Conservation (phyloP, 495 filamentous ascomycete genomes). For the Hapsidospora chrysogenum region DNA sequence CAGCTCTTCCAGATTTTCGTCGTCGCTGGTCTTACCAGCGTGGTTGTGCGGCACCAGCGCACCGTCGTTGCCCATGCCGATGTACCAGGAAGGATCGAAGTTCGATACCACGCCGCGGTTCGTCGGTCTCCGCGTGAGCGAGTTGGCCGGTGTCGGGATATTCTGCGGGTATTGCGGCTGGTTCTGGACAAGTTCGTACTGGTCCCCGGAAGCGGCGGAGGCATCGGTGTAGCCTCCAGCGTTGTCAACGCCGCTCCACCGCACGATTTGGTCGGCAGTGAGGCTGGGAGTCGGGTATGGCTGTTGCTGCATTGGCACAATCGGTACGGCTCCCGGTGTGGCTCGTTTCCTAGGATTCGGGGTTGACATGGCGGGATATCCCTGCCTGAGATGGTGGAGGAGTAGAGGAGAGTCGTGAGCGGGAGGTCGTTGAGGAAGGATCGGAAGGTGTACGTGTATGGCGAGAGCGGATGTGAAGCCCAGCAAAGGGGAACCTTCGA, state of each 20-base stretch:
- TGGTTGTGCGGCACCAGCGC: constrained; percentile 16
- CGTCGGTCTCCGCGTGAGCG: constrained; percentile 45
- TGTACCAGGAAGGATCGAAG: constrained; percentile 25
- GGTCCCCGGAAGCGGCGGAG: constrained; percentile 13
- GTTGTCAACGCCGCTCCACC: constrained; percentile 18
- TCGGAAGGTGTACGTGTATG: too few relatives aligned
- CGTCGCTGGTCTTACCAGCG: constrained; percentile 29
- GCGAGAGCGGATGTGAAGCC: too few relatives aligned
- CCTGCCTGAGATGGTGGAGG: too few relatives aligned
- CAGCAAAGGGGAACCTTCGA: too few relatives aligned
- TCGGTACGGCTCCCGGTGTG: constrained; percentile 51
- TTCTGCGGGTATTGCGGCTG: constrained; percentile 22
- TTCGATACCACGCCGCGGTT: constrained; percentile 43
- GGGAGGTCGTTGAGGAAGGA: too few relatives aligned
- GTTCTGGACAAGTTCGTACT: constrained; percentile 26
- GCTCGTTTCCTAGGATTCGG: constrained; percentile 53
- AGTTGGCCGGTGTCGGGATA: constrained; percentile 34
- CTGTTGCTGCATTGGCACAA: constrained; percentile 32
- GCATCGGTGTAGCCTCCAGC: constrained; percentile 17
- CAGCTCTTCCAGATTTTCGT: constrained; percentile 59
- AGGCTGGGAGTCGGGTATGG: constrained; percentile 14
- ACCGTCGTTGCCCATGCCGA: constrained; percentile 34
- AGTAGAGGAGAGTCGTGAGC: too few relatives aligned
- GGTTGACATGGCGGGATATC: constrained; percentile 25
- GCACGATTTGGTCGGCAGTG: constrained; percentile 20